Evolutionary conservation across 164 flowering plant genomes (phyloP).

Genomic region (Stephania yunnanensis): DNA sequence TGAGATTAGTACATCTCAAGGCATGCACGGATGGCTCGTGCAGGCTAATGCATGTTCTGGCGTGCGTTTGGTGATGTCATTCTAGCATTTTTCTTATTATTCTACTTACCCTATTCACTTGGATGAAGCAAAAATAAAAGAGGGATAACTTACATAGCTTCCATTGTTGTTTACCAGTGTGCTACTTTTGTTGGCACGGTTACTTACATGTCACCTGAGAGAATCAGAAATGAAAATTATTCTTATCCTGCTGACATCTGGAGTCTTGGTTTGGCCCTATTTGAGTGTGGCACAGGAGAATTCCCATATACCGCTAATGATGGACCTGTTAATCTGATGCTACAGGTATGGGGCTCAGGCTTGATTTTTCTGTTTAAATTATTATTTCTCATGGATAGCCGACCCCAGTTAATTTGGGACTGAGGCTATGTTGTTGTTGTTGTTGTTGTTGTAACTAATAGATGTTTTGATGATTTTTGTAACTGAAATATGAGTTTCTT

Average conservation of each 20-base stretch:
- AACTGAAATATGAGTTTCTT: background rate
- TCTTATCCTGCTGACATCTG: slow-evolving; percentile 99
- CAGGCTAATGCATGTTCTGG: no score
- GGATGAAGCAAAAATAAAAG: background rate
- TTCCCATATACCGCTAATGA: slow-evolving; percentile 92
- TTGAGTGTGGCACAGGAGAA: slow-evolving; percentile 98
- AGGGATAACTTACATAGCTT: slow-evolving; percentile 17
- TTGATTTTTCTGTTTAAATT: background rate
- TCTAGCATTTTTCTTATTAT: background rate
- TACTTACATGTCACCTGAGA: slow-evolving; percentile 99
- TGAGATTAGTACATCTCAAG: no score
- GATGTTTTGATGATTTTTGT: background rate
- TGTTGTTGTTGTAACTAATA: background rate
- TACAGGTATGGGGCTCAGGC: slow-evolving; percentile 54
- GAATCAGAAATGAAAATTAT: slow-evolving; percentile 86
- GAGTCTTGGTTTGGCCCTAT: slow-evolving; percentile 97
- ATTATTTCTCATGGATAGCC: no score
- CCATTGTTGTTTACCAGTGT: slow-evolving; percentile 50
- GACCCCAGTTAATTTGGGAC: no score
- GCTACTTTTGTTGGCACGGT: slow-evolving; percentile 99
- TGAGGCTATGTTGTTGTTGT: no score
- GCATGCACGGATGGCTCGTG: no score
- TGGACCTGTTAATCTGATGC: slow-evolving; percentile 95
- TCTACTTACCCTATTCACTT: background rate
- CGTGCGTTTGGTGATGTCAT: no score